Conservation (phyloP, 1,284 basidiomycete genomes). For the Psilocybe mexicana region DNA sequence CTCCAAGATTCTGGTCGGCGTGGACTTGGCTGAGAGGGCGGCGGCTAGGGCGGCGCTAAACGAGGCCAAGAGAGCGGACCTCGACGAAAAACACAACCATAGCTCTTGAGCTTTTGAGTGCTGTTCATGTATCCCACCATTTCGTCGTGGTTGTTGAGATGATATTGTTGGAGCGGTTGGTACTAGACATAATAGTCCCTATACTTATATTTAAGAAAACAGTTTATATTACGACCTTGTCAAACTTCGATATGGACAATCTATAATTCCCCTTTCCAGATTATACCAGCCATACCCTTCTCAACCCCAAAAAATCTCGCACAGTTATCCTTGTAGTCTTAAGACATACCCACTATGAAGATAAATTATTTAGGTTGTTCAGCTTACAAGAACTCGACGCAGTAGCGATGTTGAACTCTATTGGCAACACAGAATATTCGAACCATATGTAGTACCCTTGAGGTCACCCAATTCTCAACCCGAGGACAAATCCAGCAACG, state of each 20-base stretch:
- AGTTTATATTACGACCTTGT: slow-evolving; percentile 1
- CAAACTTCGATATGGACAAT: background rate
- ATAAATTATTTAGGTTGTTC: too few species aligned
- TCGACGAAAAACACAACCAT: slow-evolving; percentile 8
- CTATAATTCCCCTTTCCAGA: slow-evolving; percentile 3
- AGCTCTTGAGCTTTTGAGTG: background rate
- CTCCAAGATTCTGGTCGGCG: slow-evolving; percentile 90
- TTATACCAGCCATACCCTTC: background rate
- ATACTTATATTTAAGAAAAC: slow-evolving; percentile 2
- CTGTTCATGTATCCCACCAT: background rate
- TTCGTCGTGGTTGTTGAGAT: background rate
- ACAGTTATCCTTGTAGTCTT: too few species aligned
- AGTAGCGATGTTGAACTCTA: too few species aligned
- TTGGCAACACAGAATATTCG: too few species aligned
- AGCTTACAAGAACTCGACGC: too few species aligned
- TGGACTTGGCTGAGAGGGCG: slow-evolving; percentile 83
- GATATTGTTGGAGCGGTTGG: slow-evolving; percentile 27
- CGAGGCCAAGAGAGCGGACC: slow-evolving; percentile 30
- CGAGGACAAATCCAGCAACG: slow-evolving; percentile 68
- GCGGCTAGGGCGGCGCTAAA: slow-evolving; percentile 55
- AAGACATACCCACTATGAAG: too few species aligned
- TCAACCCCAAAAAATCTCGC: background rate
- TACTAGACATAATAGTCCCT: background rate
- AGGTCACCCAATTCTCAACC: slow-evolving; percentile 59
- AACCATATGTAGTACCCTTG: too few species aligned